phyloP scores from a whole-genome alignment of 1,284 basidiomycete species.

The Austroboletus novae-zelandiae region DNA sequence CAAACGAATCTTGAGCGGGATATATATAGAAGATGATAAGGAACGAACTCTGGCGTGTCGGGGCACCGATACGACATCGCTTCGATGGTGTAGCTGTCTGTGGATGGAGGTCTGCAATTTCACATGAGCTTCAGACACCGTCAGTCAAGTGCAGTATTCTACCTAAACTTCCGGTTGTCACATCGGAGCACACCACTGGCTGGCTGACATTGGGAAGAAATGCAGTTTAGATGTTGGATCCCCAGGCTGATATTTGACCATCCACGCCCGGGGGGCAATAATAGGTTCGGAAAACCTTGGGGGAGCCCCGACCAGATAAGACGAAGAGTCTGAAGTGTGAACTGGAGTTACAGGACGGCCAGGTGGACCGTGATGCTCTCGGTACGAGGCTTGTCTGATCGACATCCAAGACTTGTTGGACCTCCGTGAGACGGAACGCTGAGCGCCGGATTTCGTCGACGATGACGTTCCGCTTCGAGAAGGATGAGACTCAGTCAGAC shows the following conservation, averaged over 20 bases:
- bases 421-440: constrained; percentile 10
- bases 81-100: constrained; percentile 7
- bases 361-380: constrained; percentile 18
- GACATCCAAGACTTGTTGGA: constrained; percentile 19
- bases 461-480: constrained; percentile 6
- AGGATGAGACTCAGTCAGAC: background rate
- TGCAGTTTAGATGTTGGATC: background rate
- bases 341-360: constrained; percentile 9
- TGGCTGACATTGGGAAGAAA: constrained; percentile 18
- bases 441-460: constrained; percentile 15
- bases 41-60: constrained; percentile 16
- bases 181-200: constrained; percentile 15
- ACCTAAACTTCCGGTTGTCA: constrained; percentile 13
- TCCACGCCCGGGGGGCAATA: constrained; percentile 7
- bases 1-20: background rate
- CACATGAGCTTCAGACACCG: constrained; percentile 1
- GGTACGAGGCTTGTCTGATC: constrained; percentile 24
- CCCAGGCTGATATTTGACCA: constrained; percentile 13
- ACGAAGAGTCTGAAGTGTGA: background rate
- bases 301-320: background rate
- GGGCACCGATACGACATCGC: constrained; percentile 20
- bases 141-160: background rate
- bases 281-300: background rate
- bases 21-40: background rate
- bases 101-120: constrained; percentile 5